Percentiles rank a stretch among this genome's conserved stretches.
Conservation (phyloP, 192 early-diverging fungal species). For the Coemansia sp. region DNA sequence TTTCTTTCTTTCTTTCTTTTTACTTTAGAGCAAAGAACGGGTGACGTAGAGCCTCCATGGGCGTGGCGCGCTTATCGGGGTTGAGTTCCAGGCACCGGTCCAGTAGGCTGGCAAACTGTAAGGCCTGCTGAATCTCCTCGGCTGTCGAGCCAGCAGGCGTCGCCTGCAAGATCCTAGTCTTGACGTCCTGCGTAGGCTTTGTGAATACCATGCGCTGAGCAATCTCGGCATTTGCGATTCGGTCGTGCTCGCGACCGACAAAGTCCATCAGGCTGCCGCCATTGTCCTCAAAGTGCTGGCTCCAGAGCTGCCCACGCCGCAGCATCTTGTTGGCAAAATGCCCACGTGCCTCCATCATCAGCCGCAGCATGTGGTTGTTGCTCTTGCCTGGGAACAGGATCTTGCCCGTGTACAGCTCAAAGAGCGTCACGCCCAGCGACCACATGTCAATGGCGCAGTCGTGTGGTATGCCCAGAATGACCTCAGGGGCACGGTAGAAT, state of each 20-base stretch:
- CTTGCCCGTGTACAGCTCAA: conserved; percentile 93
- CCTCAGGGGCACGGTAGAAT: conserved; percentile 97
- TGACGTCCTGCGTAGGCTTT: conserved; percentile 72
- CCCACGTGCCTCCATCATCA: conserved; percentile 93
- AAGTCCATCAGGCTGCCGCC: conserved; percentile 46
- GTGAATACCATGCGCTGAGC: conserved; percentile 63
- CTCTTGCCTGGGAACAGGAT: conserved; percentile 90
- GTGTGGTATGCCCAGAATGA: conserved; percentile 88
- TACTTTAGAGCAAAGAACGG: conserved; percentile 66
- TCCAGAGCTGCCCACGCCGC: conserved; percentile 75
- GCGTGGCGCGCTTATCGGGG: conserved; percentile 87
- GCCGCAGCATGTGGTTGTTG: conserved; percentile 95
- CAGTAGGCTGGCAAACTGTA: conserved; percentile 77
- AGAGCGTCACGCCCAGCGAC: conserved; percentile 92
- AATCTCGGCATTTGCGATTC: conserved; percentile 67
- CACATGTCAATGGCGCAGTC: conserved; percentile 90
- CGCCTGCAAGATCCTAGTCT: conserved; percentile 61
- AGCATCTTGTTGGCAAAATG: conserved; percentile 81
- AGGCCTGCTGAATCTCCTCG: conserved; percentile 52
- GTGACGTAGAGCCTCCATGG: conserved; percentile 81
- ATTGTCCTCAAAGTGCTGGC: conserved; percentile 86
- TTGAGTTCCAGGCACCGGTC: conserved; percentile 79
- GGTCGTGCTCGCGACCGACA: conserved; percentile 44
- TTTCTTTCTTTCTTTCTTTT: too few relatives aligned
- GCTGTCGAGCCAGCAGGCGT: conserved; percentile 42